Percentiles rank a stretch among this genome's conserved stretches.
Conservation (phyloP, 305 asterid species). For the Stenogyne calaminthoides region DNA sequence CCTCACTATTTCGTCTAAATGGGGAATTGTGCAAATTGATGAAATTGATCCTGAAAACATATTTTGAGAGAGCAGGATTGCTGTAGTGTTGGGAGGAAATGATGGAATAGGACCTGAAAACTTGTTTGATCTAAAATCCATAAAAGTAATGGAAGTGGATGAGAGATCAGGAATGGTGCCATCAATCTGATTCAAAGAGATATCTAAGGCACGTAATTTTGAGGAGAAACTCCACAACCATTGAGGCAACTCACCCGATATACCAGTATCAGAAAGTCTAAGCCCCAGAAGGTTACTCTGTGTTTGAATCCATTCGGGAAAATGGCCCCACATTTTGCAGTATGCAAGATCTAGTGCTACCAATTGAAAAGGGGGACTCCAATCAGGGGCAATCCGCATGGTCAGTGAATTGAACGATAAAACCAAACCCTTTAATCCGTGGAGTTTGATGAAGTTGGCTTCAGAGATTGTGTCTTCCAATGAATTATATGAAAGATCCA, state of each 20-base stretch:
- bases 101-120: neutral
- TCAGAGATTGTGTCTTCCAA: neutral
- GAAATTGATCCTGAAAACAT: neutral
- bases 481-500: neutral
- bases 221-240: conserved; percentile 37
- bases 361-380: too few species aligned
- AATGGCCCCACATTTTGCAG: conserved; percentile 21
- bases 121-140: neutral
- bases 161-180: neutral
- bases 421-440: neutral
- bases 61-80: neutral
- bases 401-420: neutral
- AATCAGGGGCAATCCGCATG: too few species aligned
- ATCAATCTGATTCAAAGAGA: neutral
- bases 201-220: neutral
- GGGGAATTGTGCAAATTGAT: neutral
- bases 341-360: neutral
- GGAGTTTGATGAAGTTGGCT: neutral
- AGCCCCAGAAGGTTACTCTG: conserved; percentile 15
- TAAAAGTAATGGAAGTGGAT: neutral
- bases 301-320: neutral
- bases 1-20: neutral
- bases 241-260: conserved; percentile 27
- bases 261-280: conserved; percentile 34
- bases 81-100: neutral